phyloP scores from a whole-genome alignment of 176 grass and related monocot genomes.

The Eragrostis nindensis region DNA sequence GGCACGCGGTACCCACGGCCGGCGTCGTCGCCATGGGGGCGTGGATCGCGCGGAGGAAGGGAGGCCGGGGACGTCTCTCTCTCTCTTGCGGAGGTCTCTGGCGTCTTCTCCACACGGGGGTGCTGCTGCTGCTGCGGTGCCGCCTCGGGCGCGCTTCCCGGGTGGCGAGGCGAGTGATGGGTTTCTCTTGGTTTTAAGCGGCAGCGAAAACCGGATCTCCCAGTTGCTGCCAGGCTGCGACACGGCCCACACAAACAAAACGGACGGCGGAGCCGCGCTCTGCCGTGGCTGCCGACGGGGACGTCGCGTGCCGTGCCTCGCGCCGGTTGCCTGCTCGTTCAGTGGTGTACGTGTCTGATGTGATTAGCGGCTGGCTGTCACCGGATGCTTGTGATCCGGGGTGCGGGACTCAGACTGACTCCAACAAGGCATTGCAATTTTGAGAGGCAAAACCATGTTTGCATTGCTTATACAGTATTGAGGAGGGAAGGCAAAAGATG shows the following conservation, averaged over 20 bases:
- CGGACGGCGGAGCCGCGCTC: not conserved
- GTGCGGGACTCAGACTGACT: too few relatives aligned
- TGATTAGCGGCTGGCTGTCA: too few relatives aligned
- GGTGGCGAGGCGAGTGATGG: slow-evolving; percentile 20
- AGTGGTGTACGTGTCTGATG: too few relatives aligned
- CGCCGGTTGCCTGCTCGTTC: too few relatives aligned
- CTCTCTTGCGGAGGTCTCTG: not conserved
- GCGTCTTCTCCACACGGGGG: not conserved
- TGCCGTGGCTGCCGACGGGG: too few relatives aligned
- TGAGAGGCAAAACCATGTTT: too few relatives aligned
- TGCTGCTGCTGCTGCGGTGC: slow-evolving; percentile 1
- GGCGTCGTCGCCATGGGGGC: slow-evolving; percentile 34
- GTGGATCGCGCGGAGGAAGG: not conserved
- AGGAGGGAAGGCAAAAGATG: too few relatives aligned
- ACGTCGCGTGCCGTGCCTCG: too few relatives aligned
- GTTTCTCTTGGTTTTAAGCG: slow-evolving; percentile 21
- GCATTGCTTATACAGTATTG: too few relatives aligned
- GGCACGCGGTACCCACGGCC: slow-evolving; percentile 41
- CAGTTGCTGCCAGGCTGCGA: not conserved
- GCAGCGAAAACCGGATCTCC: slow-evolving; percentile 28
- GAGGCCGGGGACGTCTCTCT: not conserved
- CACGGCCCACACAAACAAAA: not conserved
- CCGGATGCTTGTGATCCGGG: too few relatives aligned
- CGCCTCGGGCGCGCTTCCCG: slow-evolving; percentile 36
- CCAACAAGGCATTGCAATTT: too few relatives aligned